phyloP scores from a whole-genome alignment of 192 early-diverging fungal species.

The Fimicolochytrium jonesii region DNA sequence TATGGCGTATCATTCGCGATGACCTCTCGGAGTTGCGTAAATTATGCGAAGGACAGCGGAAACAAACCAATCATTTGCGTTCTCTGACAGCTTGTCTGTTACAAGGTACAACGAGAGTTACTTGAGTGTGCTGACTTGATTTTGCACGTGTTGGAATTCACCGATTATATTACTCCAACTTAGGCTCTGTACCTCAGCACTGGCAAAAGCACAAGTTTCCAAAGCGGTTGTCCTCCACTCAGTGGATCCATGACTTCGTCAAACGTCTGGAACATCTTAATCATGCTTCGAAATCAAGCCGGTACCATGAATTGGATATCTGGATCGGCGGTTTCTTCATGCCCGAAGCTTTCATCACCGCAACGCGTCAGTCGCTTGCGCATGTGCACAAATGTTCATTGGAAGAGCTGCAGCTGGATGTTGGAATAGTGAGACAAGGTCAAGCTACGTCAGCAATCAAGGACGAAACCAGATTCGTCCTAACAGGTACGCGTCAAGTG shows the following conservation, averaged over 20 bases:
- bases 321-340: constrained; percentile 85
- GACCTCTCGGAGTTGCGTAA: constrained; percentile 65
- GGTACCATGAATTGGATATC: constrained; percentile 34
- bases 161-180: constrained; percentile 7
- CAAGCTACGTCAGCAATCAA: background rate
- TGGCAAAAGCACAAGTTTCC: constrained; percentile 71
- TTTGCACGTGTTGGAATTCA: too few relatives aligned
- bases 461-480: background rate
- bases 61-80: constrained; percentile 85
- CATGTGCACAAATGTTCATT: constrained; percentile 71
- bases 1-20: constrained; percentile 58
- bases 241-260: constrained; percentile 74
- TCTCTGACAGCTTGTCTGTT: constrained; percentile 43
- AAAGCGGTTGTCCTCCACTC: constrained; percentile 48
- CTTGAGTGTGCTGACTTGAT: too few relatives aligned
- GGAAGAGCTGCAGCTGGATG: constrained; percentile 67
- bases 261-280: constrained; percentile 62
- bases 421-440: background rate
- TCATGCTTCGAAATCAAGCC: constrained; percentile 28
- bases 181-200: constrained; percentile 63
- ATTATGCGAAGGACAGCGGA: constrained; percentile 70
- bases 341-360: constrained; percentile 89
- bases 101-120: too few relatives aligned
- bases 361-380: constrained; percentile 80
- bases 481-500: constrained; percentile 24